Evolutionary conservation across 2,329 filamentous ascomycete genomes (phyloP), one percentile per base, ranked within the genome.

Genomic region (Elsinoe batatas): DNA sequence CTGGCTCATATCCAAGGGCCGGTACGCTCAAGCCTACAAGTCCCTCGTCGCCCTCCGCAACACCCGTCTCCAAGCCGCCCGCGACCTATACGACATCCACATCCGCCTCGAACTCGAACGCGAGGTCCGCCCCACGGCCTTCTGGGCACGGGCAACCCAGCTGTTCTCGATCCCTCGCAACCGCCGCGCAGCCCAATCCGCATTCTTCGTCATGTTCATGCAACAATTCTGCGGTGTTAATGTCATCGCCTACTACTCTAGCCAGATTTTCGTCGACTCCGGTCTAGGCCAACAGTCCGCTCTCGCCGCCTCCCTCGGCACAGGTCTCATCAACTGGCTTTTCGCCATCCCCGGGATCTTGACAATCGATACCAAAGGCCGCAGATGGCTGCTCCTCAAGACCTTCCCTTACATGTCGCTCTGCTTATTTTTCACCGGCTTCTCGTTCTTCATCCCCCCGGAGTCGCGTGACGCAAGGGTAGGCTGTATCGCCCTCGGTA

Each of bases 361-460:
- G 55, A 73, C 71, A 2, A 75, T 75, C 56, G 72, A 70, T 57
- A 68, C 71, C 0, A 73, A 72, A 35, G 72, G 72, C 6, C 70
- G 72, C 3, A 69, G 73, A 8, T 73, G 72, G 42, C 63, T 75
- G 0, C 65, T 75, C 1, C 67, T 75, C 0, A 68, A 66, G 1
- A 74, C 72, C 1, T 75, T 74, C 58, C 73, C 73, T 0, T 62
- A 73, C 3, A 73, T 75, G 71, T 61, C 66, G 1, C 68, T 76
- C 3, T 74, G 74, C 60, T 68, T 77, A 3, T 72, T 79, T 60
- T 75, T 76, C 63, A 71, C 57, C 7, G 58, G 54, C 6, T 59
- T 57, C 30, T 49, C 40, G 20, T 54, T 54, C 30, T 42, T 30
- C 50, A 56, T 44, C 33, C 57, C 26, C 53, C 59, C 8, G 10